These are phyloP conservation scores for Acmispon strigosus DNA, from an alignment of 306 rosid species.

Conservation along the genomic window DNA sequence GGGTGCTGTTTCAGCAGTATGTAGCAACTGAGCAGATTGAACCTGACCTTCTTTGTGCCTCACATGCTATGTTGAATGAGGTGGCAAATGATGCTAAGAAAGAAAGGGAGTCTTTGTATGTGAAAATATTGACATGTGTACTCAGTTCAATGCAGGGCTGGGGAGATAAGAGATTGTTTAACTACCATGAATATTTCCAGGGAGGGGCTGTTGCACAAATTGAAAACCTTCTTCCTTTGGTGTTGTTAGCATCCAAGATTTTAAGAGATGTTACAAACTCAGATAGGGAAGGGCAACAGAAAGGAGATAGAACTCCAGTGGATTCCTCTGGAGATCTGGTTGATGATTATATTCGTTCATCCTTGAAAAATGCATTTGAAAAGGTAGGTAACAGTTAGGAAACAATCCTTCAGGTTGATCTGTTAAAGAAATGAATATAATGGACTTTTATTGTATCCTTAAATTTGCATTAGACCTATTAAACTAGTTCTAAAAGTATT, in stretches of 20 bases:
- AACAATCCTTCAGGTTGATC: neutral
- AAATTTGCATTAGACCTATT: too few relatives aligned
- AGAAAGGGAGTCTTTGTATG: slow-evolving; percentile 44
- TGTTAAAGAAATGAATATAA: neutral
- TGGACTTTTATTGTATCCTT: neutral
- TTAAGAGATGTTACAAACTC: slow-evolving; percentile 41
- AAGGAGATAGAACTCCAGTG: slow-evolving; percentile 21
- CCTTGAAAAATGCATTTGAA: slow-evolving; percentile 47
- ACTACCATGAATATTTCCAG: slow-evolving; percentile 64
- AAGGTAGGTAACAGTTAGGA: slow-evolving; percentile 35
- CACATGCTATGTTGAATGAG: slow-evolving; percentile 67
- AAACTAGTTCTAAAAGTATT: neutral
- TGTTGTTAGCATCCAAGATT: slow-evolving; percentile 45
- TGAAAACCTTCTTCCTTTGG: slow-evolving; percentile 81
- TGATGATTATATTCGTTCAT: slow-evolving; percentile 58
- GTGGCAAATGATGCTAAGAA: slow-evolving; percentile 61
- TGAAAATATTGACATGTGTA: slow-evolving; percentile 46
- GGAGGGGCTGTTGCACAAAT: slow-evolving; percentile 48
- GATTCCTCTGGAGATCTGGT: slow-evolving; percentile 48
- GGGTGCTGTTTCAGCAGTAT: slow-evolving; percentile 71
- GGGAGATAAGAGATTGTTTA: slow-evolving; percentile 65
- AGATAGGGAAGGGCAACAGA: slow-evolving; percentile 28
- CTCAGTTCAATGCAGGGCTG: slow-evolving; percentile 57
- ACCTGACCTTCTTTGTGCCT: slow-evolving; percentile 69
- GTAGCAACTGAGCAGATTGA: slow-evolving; percentile 57